phyloP scores from a whole-genome alignment of 352 stramenopile genomes.

The Globisporangium splendens region DNA sequence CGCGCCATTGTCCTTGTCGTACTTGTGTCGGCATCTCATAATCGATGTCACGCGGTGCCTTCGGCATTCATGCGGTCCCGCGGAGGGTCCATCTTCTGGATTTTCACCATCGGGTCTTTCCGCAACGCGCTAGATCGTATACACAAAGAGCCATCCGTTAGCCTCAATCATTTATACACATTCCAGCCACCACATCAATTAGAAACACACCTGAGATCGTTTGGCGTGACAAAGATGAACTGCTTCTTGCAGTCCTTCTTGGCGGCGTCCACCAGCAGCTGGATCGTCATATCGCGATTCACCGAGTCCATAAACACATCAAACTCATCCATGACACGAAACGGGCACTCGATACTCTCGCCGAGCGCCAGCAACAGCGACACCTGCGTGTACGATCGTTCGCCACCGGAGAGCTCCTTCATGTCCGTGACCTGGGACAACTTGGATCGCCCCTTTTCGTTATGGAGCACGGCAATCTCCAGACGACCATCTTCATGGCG shows the following conservation, averaged over 20 bases:
- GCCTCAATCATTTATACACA: no score
- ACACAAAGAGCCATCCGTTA: not conserved
- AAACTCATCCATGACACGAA: constrained; percentile 99
- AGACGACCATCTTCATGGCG: constrained; percentile 69
- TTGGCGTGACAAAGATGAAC: constrained; percentile 88
- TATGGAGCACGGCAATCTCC: constrained; percentile 79
- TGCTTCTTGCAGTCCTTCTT: constrained; percentile 78
- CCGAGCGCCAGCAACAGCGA: constrained; percentile 94
- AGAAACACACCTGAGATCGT: constrained; percentile 71
- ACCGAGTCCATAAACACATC: constrained; percentile 99
- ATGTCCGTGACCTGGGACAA: constrained; percentile 92
- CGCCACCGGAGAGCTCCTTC: constrained; percentile 96
- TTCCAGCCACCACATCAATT: not conserved
- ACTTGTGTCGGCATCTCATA: no score
- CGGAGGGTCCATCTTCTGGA: constrained; percentile 86
- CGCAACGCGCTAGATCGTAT: constrained; percentile 44
- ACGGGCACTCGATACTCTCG: constrained; percentile 89
- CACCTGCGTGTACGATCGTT: constrained; percentile 96
- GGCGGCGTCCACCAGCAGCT: constrained; percentile 88
- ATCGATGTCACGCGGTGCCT: not conserved
- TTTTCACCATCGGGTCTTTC: constrained; percentile 76
- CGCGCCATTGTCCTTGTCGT: no score
- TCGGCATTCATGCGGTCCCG: constrained; percentile 72
- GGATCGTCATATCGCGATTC: constrained; percentile 94
- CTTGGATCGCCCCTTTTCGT: constrained; percentile 63